Evolutionary conservation across 345 rosid genomes (phyloP), one percentile per base, ranked within the genome.

Genomic region (Adansonia digitata): DNA sequence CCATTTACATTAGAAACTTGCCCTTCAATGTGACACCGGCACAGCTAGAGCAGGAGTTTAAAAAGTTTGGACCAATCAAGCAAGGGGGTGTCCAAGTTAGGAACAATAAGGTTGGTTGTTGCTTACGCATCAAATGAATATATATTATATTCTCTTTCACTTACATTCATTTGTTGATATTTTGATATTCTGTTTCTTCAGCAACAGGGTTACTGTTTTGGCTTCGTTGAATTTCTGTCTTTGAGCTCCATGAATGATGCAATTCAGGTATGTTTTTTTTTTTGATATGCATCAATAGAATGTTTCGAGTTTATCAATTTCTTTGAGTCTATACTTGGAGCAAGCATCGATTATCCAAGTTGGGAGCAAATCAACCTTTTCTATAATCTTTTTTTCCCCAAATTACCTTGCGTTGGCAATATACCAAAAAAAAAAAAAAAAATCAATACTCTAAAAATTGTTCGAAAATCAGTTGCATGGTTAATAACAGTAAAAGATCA

Each of bases 171-270:
- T 78, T 31, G 29, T 51, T 29, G 55, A 74, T 27, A 39, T 46
- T 37, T 57, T n/a, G 68, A 7, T 49, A 59, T 74, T 53, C 56
- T 70, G 78, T 61, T 69, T 76, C 48, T 75, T 59, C 83, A 84
- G 86, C 91, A 84, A 82, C 90, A 89, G 84, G 89, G 87, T 48
- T 89, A 82, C 83, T 89, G 91, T 83, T 91, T 87, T 75, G 94
- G 94, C 56, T 91, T 89, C 42, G 92, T 91, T 64, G 94, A 91
- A 61, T 91, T 89, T 67, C 84, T 83, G 75, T 85, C 88, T 29
- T 40, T 77, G 43, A 81, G 79, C 74, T 88, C 91, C 62, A 79
- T 86, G 84, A 84, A 77, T 62, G 77, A 61, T 80, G 93, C 95
- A 14, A 84, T 91, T 66, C 82, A 91, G 91, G 90, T 87, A 79